Evolutionary conservation across 2,329 filamentous ascomycete genomes (phyloP), one percentile per base, ranked within the genome.

Genomic region (Ophiostoma triangulosporum): DNA sequence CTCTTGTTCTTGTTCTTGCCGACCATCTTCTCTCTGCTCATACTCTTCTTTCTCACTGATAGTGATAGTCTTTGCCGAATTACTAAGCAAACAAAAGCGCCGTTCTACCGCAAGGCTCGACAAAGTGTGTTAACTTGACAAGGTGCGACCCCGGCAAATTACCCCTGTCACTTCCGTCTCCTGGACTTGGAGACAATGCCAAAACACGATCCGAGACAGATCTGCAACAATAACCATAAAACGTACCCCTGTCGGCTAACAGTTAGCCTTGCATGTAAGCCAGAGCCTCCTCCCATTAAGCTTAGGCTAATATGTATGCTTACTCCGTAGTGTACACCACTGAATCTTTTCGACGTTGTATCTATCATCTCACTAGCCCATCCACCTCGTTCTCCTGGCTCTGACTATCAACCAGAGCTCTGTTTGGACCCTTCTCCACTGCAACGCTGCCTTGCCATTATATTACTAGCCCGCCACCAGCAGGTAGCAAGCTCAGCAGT

Each of bases 161-260:
- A 48, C 48, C 51, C 50, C 45, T 43, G 48, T 45, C 36, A 15
- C 15, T 35, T 31, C 38, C 48, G 45, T 45, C 35, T 49, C 12
- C 20, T 38, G 15, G 26, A 29, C 24, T 27, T 50, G 31, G 57
- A 33, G 49, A 62, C 59, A 64, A 51, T 63, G 62, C 62, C 65
- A 64, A 73, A 74, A 75, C 72, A 67, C 68, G 57, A 71, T 62
- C 63, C 71, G 71, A 75, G 72, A 76, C 73, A 66, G 57, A 62
- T 69, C 68, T 74, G 72, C 70, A 69, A 73, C 72, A 72, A 60
- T 59, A 45, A 52, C 38, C 20, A 24, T 43, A 43, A 38, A 43
- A 43, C 38, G 43, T 22, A 20, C 46, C 46, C 46, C 46, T 48
- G 46, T 24, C 35, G 20, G 17, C 24, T 29, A 45, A 24, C 15